These are phyloP conservation scores for Diaporthe nobilis DNA, from an alignment of 2,329 filamentous ascomycete species.

Conservation along the genomic window DNA sequence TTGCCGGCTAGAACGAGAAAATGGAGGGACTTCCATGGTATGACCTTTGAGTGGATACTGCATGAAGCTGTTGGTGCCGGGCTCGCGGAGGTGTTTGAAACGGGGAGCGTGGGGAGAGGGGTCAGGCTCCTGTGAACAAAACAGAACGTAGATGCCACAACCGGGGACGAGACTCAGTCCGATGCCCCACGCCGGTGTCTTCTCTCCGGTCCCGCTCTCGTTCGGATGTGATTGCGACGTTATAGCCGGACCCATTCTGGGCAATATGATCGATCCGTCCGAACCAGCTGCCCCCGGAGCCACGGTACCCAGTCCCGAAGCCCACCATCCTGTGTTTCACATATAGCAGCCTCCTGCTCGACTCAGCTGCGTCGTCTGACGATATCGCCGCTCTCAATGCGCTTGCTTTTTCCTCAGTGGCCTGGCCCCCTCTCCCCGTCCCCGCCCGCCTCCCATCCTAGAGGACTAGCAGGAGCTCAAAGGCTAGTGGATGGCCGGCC, in stretches of 20 bases:
- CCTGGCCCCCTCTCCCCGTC: neutral
- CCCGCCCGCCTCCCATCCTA: neutral
- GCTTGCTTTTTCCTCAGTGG: neutral
- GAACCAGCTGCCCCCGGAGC: slow-evolving; percentile 25
- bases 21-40: slow-evolving; percentile 79
- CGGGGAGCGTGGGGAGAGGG: slow-evolving; percentile 78
- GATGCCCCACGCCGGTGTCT: slow-evolving; percentile 9
- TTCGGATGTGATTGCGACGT: slow-evolving; percentile 29
- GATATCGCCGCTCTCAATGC: slow-evolving; percentile 6
- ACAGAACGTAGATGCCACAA: neutral
- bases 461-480: neutral
- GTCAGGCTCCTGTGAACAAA: slow-evolving; percentile 61
- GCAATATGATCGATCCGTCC: slow-evolving; percentile 30
- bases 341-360: neutral
- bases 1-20: slow-evolving; percentile 74
- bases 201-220: slow-evolving; percentile 20
- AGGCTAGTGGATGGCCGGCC: slow-evolving; percentile 2
- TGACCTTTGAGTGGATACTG: slow-evolving; percentile 80
- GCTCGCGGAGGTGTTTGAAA: slow-evolving; percentile 81
- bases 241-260: slow-evolving; percentile 29
- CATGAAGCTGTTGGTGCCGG: slow-evolving; percentile 80
- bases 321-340: slow-evolving; percentile 26
- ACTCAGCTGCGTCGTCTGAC: slow-evolving; percentile 16
- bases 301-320: slow-evolving; percentile 19
- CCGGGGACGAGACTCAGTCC: neutral